Evolutionary conservation across 1,284 basidiomycete species (phyloP).

Genomic region (Peniophora sp.): DNA sequence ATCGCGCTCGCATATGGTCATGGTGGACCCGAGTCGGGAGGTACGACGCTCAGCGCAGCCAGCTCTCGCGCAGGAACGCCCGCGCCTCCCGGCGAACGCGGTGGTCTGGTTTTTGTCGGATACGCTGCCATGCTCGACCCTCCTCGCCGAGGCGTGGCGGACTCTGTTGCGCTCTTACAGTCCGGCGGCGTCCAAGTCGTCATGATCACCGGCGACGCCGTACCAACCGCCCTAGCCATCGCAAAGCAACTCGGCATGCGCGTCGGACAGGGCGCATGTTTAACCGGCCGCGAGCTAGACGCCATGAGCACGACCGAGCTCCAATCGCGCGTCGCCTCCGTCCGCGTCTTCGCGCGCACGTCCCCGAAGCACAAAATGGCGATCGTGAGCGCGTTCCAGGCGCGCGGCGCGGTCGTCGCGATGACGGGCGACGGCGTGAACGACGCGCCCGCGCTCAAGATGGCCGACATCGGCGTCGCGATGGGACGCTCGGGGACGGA

Average conservation of each 20-base stretch:
- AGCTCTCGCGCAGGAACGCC: constrained; percentile 21
- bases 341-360: constrained; percentile 91
- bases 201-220: constrained; percentile 97
- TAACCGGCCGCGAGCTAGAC: constrained; percentile 89
- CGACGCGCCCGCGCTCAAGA: constrained; percentile 93
- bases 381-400: constrained; percentile 90
- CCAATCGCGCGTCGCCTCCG: constrained; percentile 71
- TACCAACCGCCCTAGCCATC: constrained; percentile 86
- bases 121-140: constrained; percentile 96
- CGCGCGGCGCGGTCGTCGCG: constrained; percentile 83
- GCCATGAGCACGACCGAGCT: constrained; percentile 74
- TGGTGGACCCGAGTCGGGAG: constrained; percentile 40
- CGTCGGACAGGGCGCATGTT: constrained; percentile 38
- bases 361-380: constrained; percentile 97
- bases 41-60: constrained; percentile 18
- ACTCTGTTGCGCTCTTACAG: constrained; percentile 77
- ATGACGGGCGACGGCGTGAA: constrained; percentile 99
- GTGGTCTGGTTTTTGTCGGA: constrained; percentile 80
- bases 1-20: constrained; percentile 88
- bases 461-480: constrained; percentile 96
- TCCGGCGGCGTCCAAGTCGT: constrained; percentile 88
- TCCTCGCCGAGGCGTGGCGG: constrained; percentile 87
- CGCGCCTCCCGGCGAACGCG: constrained; percentile 33
- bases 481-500: constrained; percentile 98
- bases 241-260: constrained; percentile 84